Percentiles rank a stretch among this genome's conserved stretches.
Conservation (phyloP, 495 filamentous ascomycete genomes). For the Trichoderma virens region DNA sequence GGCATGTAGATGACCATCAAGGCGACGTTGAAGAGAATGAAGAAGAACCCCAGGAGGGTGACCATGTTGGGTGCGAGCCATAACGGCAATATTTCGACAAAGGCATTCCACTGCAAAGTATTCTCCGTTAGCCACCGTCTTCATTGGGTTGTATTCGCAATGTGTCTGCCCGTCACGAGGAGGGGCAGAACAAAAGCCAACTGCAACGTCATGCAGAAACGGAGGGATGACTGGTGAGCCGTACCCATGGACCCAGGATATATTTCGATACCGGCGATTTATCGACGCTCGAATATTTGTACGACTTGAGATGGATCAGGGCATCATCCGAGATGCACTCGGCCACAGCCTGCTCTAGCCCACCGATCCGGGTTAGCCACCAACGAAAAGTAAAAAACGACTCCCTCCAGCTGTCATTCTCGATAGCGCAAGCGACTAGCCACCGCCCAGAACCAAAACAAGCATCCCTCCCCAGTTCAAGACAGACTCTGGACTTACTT, state of each 20-base stretch:
- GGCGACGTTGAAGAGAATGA: slow-evolving; percentile 79
- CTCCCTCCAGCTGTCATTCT: background rate
- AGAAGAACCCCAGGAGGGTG: slow-evolving; percentile 89
- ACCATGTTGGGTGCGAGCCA: slow-evolving; percentile 98
- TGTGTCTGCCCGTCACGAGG: background rate
- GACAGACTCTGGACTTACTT: slow-evolving; percentile 4
- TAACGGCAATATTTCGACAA: slow-evolving; percentile 83
- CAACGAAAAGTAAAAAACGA: background rate
- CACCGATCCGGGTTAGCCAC: slow-evolving; percentile 17
- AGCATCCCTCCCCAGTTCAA: background rate
- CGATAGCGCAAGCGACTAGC: background rate
- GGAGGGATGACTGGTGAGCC: slow-evolving; percentile 19
- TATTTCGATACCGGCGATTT: slow-evolving; percentile 92
- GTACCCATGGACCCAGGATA: slow-evolving; percentile 90
- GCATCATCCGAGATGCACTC: slow-evolving; percentile 53
- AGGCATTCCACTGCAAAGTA: slow-evolving; percentile 79
- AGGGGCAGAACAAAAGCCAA: slow-evolving; percentile 8
- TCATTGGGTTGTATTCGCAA: background rate
- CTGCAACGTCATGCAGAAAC: background rate
- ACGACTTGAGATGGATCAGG: slow-evolving; percentile 78
- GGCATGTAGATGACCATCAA: slow-evolving; percentile 78
- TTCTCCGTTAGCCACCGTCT: slow-evolving; percentile 10
- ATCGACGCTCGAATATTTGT: slow-evolving; percentile 96
- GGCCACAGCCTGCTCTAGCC: slow-evolving; percentile 40
- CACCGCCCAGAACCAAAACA: background rate